Conservation (phyloP, 2,329 filamentous ascomycete species). For the Colletotrichum cereale region DNA sequence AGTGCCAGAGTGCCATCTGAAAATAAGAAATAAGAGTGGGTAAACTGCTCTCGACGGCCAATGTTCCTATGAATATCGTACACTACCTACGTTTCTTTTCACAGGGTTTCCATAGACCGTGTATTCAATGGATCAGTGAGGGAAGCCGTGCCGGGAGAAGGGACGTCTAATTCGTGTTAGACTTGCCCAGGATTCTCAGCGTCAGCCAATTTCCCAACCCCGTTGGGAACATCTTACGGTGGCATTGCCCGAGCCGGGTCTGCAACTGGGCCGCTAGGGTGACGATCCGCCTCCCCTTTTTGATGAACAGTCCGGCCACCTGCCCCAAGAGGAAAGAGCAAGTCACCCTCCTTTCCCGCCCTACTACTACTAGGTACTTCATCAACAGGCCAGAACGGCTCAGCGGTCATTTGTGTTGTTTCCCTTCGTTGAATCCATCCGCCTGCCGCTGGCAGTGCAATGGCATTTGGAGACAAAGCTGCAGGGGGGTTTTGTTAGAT, state of each 20-base stretch:
- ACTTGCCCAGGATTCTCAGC: too few relatives aligned
- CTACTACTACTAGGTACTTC: neutral
- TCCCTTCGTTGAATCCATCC: neutral
- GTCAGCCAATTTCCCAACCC: too few relatives aligned
- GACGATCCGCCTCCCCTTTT: neutral
- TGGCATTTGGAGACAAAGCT: neutral
- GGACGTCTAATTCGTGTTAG: too few relatives aligned
- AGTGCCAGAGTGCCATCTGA: neutral
- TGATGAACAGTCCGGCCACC: constrained; percentile 9
- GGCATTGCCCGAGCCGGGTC: neutral
- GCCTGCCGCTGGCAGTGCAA: constrained; percentile 1
- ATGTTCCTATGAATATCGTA: neutral
- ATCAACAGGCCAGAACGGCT: neutral
- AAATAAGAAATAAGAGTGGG: neutral
- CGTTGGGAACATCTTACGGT: too few relatives aligned
- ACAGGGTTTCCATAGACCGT: too few relatives aligned
- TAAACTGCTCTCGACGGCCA: too few relatives aligned
- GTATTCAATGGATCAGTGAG: too few relatives aligned
- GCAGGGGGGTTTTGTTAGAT: neutral
- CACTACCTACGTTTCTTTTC: too few relatives aligned
- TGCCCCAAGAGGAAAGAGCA: constrained; percentile 11
- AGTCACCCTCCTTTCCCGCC: neutral
- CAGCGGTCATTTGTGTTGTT: neutral
- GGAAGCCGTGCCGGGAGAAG: too few relatives aligned
- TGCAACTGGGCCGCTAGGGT: neutral